These are phyloP conservation scores for Trichosporon faecale DNA, from an alignment of 1,284 basidiomycete genomes.

Conservation along the genomic window DNA sequence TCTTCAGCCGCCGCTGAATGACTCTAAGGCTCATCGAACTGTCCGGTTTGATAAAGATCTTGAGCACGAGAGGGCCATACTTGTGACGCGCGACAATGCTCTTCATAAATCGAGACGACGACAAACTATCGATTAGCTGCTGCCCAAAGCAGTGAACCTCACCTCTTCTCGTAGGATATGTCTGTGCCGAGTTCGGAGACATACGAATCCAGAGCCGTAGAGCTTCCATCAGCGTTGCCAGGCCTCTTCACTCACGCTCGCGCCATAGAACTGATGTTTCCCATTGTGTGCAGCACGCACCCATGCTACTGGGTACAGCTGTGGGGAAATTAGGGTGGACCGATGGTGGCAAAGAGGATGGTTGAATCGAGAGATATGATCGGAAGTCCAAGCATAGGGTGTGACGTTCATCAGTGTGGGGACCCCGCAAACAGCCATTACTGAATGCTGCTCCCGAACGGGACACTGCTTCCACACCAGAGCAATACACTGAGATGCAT, in stretches of 20 bases:
- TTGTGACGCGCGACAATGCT: slow-evolving; percentile 74
- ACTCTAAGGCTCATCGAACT: slow-evolving; percentile 65
- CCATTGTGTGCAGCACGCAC: slow-evolving; percentile 27
- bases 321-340: neutral
- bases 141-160: slow-evolving; percentile 41
- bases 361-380: neutral
- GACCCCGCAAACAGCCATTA: neutral
- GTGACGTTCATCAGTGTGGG: neutral
- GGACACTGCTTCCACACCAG: neutral
- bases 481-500: neutral
- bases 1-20: slow-evolving; percentile 67
- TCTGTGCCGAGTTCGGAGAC: slow-evolving; percentile 81
- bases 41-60: slow-evolving; percentile 80
- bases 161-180: slow-evolving; percentile 88
- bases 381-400: neutral
- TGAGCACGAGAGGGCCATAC: slow-evolving; percentile 69
- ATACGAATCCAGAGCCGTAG: slow-evolving; percentile 79
- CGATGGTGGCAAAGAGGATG: slow-evolving; percentile 3
- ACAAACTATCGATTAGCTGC: slow-evolving; percentile 55
- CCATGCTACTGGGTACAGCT: neutral
- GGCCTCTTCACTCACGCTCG: slow-evolving; percentile 42
- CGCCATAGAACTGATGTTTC: slow-evolving; percentile 52
- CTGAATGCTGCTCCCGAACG: no score
- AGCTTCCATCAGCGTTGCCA: slow-evolving; percentile 29
- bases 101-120: slow-evolving; percentile 87